phyloP scores from a whole-genome alignment of 495 filamentous ascomycete species.

The Aspergillus mulundensis region DNA sequence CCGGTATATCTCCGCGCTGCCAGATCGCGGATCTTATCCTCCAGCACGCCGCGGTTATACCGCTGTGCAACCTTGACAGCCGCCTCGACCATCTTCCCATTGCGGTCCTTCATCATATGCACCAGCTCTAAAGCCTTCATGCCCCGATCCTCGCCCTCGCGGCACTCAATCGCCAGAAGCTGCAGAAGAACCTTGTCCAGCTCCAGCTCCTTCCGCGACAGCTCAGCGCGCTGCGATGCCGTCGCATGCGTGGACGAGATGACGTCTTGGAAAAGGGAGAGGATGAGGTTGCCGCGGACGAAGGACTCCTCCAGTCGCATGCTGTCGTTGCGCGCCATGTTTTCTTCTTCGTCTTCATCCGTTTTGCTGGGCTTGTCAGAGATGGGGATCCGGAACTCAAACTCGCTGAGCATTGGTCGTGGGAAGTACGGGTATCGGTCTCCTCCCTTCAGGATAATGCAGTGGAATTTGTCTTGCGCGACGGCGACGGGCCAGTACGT shows the following conservation, averaged over 20 bases:
- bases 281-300: conserved; percentile 67
- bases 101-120: conserved; percentile 68
- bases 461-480: conserved; percentile 88
- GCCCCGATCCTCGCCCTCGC: conserved; percentile 84
- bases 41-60: conserved; percentile 69
- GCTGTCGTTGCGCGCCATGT: conserved; percentile 33
- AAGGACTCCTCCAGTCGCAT: conserved; percentile 68
- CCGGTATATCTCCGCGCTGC: conserved; percentile 61
- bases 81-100: conserved; percentile 79
- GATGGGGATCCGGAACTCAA: conserved; percentile 84
- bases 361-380: conserved; percentile 45
- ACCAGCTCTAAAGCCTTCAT: conserved; percentile 93
- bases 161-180: conserved; percentile 83
- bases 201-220: conserved; percentile 68
- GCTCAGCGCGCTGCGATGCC: conserved; percentile 58
- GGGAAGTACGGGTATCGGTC: conserved; percentile 95
- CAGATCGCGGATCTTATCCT: conserved; percentile 81
- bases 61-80: conserved; percentile 78
- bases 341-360: conserved; percentile 34
- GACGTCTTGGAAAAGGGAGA: conserved; percentile 68
- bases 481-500: conserved; percentile 95
- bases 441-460: conserved; percentile 95
- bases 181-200: conserved; percentile 87
- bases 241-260: conserved; percentile 55
- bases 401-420: conserved; percentile 84